Base-by-base conservation (phyloP, 345 rosid genomes). In the Clausena lansium region DNA sequence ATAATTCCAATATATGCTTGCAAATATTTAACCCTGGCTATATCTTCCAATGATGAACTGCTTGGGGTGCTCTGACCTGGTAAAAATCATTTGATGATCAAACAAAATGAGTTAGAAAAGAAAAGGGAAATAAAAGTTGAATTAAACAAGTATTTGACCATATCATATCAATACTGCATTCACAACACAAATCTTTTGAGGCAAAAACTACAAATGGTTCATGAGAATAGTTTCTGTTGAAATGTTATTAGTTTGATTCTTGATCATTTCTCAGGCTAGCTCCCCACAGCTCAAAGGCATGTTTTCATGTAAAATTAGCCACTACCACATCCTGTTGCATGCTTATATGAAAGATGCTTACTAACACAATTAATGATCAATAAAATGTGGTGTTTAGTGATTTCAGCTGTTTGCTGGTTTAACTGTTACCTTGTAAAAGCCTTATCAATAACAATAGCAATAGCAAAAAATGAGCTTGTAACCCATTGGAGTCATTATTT, bases 11-110 rank as follows among this genome's bases (percentile, higher is more conserved):
- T 80, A 25, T 84, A 83, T 45, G 66, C 79, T 64, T 76, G 39
- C 20, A 89, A 67, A 74, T 57, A 83, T 68, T 82, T 70, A 57
- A 83, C 76, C 78, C 90, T 86, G 63, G 65, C 4, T 35, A 76
- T 47, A 68, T 87, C 92, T 70, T 87, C 78, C 68, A 89, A 57
- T 7, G 62, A 33, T n/a, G 88, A 80, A 69, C 59, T 80, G 5
- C 60, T 83, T 19, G 24, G 27, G 36, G 36, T 75, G 15, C 30
- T 14, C 45, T 41, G 73, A 75, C 92, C 90, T 87, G 70, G 30
- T 66, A 61, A 57, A 71, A 11, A 57, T 55, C 15, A 58, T 52
- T 10, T 45, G 62, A 59, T 17, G 52, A 24, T 45, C 74, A 33
- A 5, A 60, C 6, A 50, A 71, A 22, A n/a, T 14, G n/a, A n/a